Percentiles rank a stretch among this genome's conserved stretches.
Conservation (phyloP, 306 rosid genomes). For the Acacia crassicarpa region DNA sequence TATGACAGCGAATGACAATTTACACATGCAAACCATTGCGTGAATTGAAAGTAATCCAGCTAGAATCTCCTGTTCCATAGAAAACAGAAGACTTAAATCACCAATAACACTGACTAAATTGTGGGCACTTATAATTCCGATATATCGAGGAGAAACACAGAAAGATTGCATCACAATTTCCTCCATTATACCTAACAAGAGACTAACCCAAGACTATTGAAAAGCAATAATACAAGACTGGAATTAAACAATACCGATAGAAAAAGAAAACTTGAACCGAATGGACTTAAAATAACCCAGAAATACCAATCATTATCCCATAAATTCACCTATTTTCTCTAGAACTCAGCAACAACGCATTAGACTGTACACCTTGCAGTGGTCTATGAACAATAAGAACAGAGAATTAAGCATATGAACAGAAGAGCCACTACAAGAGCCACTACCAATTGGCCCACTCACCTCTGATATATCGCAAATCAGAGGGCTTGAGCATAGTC, state of each 20-base stretch:
- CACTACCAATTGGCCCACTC: not conserved
- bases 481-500: constrained; percentile 58
- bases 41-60: not conserved
- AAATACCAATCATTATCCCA: not conserved
- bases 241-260: not conserved
- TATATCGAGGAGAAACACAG: not conserved
- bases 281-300: not conserved
- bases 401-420: constrained; percentile 10
- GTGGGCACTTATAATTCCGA: not conserved
- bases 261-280: not conserved
- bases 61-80: not conserved
- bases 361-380: constrained; percentile 1
- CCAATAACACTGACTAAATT: constrained; percentile 12
- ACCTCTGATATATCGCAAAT: constrained; percentile 85
- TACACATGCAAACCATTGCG: not conserved
- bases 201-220: not conserved
- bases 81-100: constrained; percentile 9
- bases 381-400: constrained; percentile 9
- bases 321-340: constrained; percentile 10
- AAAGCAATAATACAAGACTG: not conserved
- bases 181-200: not conserved
- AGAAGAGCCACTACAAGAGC: constrained; percentile 39
- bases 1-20: not conserved
- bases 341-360: constrained; percentile 41
- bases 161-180: not conserved